phyloP scores from a whole-genome alignment of 768 basidiomycete genomes.

The Auriscalpium vulgare region DNA sequence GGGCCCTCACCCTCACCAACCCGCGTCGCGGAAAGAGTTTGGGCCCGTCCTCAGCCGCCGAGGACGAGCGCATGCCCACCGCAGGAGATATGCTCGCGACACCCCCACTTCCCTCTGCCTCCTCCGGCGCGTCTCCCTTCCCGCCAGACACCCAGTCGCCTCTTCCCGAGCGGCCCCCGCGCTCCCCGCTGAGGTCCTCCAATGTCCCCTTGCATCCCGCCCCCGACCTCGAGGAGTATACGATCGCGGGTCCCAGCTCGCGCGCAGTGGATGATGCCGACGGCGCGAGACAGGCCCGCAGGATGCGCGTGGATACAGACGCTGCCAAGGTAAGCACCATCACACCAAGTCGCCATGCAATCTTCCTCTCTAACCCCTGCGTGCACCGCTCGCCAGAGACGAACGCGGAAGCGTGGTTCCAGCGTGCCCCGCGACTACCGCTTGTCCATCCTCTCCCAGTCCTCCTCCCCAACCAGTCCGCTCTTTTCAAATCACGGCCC shows the following conservation, averaged over 20 bases:
- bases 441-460: constrained; percentile 11
- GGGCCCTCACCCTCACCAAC: constrained; percentile 16
- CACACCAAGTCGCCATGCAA: not conserved
- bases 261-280: constrained; percentile 13
- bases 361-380: not conserved
- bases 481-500: constrained; percentile 12
- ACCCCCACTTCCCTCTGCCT: constrained; percentile 9
- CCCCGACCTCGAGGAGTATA: not conserved
- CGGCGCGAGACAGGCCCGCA: constrained; percentile 9
- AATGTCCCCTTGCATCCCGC: too few species aligned
- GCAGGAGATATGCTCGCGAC: constrained; percentile 11
- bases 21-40: constrained; percentile 20
- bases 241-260: constrained; percentile 5
- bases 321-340: constrained; percentile 9
- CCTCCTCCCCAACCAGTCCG: constrained; percentile 13
- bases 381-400: not conserved
- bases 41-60: constrained; percentile 10
- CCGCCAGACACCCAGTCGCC: not conserved
- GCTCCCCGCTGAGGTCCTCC: constrained; percentile 13
- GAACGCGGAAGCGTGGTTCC: constrained; percentile 13
- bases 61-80: constrained; percentile 8
- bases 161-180: constrained; percentile 11
- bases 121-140: constrained; percentile 2
- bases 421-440: constrained; percentile 17
- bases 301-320: constrained; percentile 5